Evolutionary conservation across 164 flowering plant species (phyloP), one percentile per base, ranked within the genome.

Genomic region (Liquidambar formosana): DNA sequence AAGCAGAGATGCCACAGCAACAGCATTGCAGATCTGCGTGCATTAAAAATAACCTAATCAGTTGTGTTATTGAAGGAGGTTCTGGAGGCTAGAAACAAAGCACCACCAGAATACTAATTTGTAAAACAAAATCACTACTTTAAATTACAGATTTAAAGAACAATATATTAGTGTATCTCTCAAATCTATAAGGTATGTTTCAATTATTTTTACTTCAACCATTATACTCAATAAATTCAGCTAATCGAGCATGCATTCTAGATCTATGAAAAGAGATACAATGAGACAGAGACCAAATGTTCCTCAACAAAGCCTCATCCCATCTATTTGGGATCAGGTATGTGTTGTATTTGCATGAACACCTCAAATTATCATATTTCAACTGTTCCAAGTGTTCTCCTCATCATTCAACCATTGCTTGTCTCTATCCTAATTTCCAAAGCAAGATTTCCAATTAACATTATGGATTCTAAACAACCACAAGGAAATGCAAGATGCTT

Each of bases 11-110:
- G 99, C 90, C 59, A 93, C 88, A 33, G 91, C 95, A 79, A 93
- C 98, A 65, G 96, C 97, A 85, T 96, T 93, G 80, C 98, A 96
- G 4, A 96, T 90, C 99, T 96, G 89, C 77, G 82, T 26, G 64
- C 51, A 73, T 22, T 45, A 23, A 21, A 10, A 70, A 8, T 21
- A 57, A 5, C 23, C 21, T 23, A 47, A 18, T 43, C 27, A 25
- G 38, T 52, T 61, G 6, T 25, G 41, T 33, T 33, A 33, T 33
- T 33, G 41, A 33, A 33, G 41, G 4, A 33, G 41, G n/a, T n/a
- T n/a, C n/a, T n/a, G 41, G 41, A 33, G 41, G 6, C 41, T 33
- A 33, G 41, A 33, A 33, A 33, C 4, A 33, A 33, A 2, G 41
- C 41, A 2, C 41, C 41, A 33, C 41, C 2, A 33, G 2, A 33